These are phyloP conservation scores for Eutrema salsugineum DNA, from an alignment of 441 rosid species.

Conservation along the genomic window DNA sequence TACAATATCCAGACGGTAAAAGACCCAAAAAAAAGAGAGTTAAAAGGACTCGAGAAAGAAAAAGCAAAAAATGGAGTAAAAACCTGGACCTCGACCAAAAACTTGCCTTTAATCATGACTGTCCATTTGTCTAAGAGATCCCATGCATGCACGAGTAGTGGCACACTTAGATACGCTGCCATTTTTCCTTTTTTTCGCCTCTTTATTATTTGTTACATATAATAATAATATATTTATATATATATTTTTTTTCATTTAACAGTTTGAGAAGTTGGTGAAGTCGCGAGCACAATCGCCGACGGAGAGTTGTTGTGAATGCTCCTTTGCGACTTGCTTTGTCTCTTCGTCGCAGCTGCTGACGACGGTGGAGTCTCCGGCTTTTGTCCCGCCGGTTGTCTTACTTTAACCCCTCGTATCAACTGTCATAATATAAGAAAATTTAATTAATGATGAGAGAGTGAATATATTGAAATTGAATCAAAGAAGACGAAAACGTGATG, in stretches of 20 bases:
- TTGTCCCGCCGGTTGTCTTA: slow-evolving; percentile 62
- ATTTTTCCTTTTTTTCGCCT: not conserved
- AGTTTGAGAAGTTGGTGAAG: slow-evolving; percentile 27
- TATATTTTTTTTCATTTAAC: not conserved
- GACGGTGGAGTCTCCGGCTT: slow-evolving; percentile 46
- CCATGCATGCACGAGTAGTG: slow-evolving; percentile 36
- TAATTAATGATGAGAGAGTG: not conserved
- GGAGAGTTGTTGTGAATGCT: slow-evolving; percentile 33
- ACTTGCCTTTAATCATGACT: not conserved
- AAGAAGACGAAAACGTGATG: not conserved
- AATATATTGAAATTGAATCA: not conserved
- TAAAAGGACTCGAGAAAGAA: not conserved
- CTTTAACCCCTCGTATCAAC: slow-evolving; percentile 96
- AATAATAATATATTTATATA: not conserved
- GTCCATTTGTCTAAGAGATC: slow-evolving; percentile 9
- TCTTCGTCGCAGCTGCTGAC: slow-evolving; percentile 31
- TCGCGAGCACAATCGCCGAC: slow-evolving; percentile 21
- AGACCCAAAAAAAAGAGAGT: not conserved
- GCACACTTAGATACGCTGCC: slow-evolving; percentile 21
- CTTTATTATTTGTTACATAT: slow-evolving; percentile 19
- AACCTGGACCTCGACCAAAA: slow-evolving; percentile 9
- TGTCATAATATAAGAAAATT: slow-evolving; percentile 8
- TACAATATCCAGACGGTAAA: slow-evolving; percentile 20
- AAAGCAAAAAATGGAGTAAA: not conserved
- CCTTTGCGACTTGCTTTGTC: slow-evolving; percentile 62